Evolutionary conservation across 345 rosid species (phyloP), one percentile per base, ranked within the genome.

Genomic region (Linum usitatissimum): DNA sequence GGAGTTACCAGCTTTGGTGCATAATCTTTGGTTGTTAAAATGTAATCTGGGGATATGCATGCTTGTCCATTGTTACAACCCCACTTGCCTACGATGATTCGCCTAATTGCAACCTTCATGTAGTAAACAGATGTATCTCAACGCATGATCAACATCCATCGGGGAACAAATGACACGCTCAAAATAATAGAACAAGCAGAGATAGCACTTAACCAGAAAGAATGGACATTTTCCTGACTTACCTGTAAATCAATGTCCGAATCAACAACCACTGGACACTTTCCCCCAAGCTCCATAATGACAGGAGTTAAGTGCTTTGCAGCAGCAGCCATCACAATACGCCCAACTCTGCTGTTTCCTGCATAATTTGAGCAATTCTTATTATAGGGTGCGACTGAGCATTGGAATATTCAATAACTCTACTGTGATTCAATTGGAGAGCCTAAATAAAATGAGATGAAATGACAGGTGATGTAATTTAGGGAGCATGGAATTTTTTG

Each of bases 251-350:
- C 69, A 64, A 85, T 71, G 64, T 68, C 79, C 2, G 90, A 80
- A 81, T 88, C 99, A 63, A 93, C 75, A 34, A 93, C 81, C 59
- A 78, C 96, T 12, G 99, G 97, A 70, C 75, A 79, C 72, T 93
- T 93, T 69, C 99, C 97, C 73, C 99, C 99, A 53, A 93, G 96
- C 81, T 93, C 99, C 73, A 93, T 71, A 39, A 82, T 57, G 65
- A 93, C 97, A 0, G 99, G 99, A 51, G 99, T 93, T 20, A 93
- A 90, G 79, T 90, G 87, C 80, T 84, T 93, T 10, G 97, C 95
- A 62, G 99, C 99, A 66, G 99, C 97, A 9, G 85, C 74, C 97
- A 90, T 86, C 73, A 93, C 83, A 71, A 90, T 76, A 36, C 91
- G 95, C 31, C 75, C 99, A 60, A 86, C 74, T 79, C 66, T 82